Conservation (phyloP, 2,329 filamentous ascomycete genomes). For the Sphaerostilbella broomeana region DNA sequence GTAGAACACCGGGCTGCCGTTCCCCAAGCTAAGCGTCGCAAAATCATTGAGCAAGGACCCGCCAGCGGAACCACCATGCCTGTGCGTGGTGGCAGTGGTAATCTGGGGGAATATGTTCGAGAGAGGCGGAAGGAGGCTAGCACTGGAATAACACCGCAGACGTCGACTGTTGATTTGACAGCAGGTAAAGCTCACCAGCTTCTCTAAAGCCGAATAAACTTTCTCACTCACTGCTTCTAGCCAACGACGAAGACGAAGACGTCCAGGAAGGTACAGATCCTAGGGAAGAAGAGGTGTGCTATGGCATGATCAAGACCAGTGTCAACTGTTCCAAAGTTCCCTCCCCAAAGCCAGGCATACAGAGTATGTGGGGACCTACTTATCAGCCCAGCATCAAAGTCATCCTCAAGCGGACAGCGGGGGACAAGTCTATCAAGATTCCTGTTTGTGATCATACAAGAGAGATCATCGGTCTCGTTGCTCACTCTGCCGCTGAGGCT, state of each 20-base stretch:
- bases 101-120: conserved; percentile 61
- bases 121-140: conserved; percentile 46
- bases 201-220: conserved; percentile 12
- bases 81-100: conserved; percentile 41
- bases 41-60: conserved; percentile 41
- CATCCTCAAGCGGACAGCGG: conserved; percentile 53
- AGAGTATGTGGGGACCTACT: conserved; percentile 48
- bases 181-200: conserved; percentile 32
- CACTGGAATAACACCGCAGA: conserved; percentile 20
- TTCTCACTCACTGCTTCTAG: conserved; percentile 21
- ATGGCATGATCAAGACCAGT: conserved; percentile 65
- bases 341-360: conserved; percentile 56
- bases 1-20: conserved; percentile 57
- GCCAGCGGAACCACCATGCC: conserved; percentile 28
- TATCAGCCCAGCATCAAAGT: conserved; percentile 73
- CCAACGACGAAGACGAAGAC: conserved; percentile 46
- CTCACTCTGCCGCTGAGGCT: conserved; percentile 57
- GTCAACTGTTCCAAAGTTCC: conserved; percentile 65
- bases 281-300: conserved; percentile 68
- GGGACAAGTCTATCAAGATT: conserved; percentile 54
- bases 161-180: conserved; percentile 53
- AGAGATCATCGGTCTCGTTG: conserved; percentile 69
- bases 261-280: conserved; percentile 52
- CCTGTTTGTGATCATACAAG: conserved; percentile 66
- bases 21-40: conserved; percentile 60